Conservation (phyloP, 1,139 yeast species). For the Kodamaea anthophila region DNA sequence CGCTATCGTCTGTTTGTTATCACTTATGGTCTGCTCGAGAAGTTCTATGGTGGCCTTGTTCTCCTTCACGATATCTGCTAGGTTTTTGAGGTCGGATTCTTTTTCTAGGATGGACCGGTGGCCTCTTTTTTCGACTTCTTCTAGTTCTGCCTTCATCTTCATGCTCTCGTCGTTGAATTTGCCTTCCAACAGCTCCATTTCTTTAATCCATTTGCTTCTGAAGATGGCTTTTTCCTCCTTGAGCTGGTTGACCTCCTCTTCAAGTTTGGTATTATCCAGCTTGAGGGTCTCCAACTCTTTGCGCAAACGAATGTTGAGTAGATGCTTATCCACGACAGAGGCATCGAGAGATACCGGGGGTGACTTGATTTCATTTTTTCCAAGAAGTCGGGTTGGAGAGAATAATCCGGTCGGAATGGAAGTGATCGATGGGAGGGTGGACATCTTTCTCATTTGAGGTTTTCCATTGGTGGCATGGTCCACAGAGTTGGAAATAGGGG, state of each 20-base stretch:
- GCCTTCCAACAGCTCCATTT: neutral
- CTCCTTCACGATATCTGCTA: neutral
- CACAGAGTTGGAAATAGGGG: too few relatives aligned
- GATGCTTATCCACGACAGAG: conserved; percentile 37
- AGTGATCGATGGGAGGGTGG: too few relatives aligned
- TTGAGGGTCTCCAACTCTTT: conserved; percentile 4
- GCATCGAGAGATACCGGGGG: conserved; percentile 21
- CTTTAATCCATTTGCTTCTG: neutral
- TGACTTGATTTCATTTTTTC: neutral
- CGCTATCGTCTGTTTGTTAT: neutral
- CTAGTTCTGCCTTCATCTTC: neutral
- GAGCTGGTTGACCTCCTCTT: conserved; percentile 1
- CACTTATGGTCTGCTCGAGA: neutral
- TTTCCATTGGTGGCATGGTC: too few relatives aligned
- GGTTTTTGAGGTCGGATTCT: neutral
- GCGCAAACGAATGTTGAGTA: conserved; percentile 31
- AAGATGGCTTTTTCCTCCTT: neutral
- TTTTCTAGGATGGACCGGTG: neutral
- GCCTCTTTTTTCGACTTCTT: neutral
- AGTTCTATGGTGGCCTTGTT: neutral
- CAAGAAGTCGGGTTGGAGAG: too few relatives aligned
- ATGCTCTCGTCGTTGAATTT: neutral
- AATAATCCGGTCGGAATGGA: too few relatives aligned
- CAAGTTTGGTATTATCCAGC: conserved; percentile 2
- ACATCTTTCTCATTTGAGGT: too few relatives aligned